These are phyloP conservation scores for Lenzites betulinus DNA, from an alignment of 768 basidiomycete species.

Conservation along the genomic window DNA sequence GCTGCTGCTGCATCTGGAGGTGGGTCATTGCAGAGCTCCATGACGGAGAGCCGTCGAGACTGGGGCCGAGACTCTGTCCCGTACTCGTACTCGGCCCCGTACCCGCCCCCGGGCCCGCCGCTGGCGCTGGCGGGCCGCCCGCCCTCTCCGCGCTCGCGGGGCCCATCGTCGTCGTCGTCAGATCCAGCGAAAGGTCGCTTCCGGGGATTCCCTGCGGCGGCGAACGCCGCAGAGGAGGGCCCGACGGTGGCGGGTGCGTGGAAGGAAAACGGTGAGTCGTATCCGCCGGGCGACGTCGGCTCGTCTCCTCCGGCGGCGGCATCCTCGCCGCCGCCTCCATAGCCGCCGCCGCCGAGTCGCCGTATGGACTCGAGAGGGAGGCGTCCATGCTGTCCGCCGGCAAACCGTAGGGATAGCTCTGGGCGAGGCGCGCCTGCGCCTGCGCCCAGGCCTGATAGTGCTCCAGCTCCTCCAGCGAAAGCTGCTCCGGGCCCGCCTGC, in stretches of 20 bases:
- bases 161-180: constrained; percentile 46
- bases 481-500: constrained; percentile 32
- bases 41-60: constrained; percentile 78
- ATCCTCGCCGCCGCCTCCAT: constrained; percentile 22
- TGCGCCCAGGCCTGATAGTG: constrained; percentile 38
- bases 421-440: constrained; percentile 40
- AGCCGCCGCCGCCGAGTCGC: constrained; percentile 33
- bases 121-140: constrained; percentile 22
- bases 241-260: constrained; percentile 59
- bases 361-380: constrained; percentile 31
- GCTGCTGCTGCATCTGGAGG: constrained; percentile 44
- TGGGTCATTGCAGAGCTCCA: constrained; percentile 87
- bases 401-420: constrained; percentile 41
- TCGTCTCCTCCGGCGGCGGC: constrained; percentile 31
- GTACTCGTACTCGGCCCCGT: constrained; percentile 70
- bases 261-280: constrained; percentile 79
- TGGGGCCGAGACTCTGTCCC: constrained; percentile 76
- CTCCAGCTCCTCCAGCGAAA: constrained; percentile 46
- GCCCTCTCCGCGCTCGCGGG: no score
- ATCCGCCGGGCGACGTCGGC: constrained; percentile 34
- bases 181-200: constrained; percentile 66
- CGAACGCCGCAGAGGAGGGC: constrained; percentile 15
- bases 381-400: constrained; percentile 31
- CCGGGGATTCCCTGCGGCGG: constrained; percentile 45
- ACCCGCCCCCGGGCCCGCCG: no score